Evolutionary conservation across 2,329 filamentous ascomycete genomes (phyloP).

Genomic region (Talaromyces verruculosus): DNA sequence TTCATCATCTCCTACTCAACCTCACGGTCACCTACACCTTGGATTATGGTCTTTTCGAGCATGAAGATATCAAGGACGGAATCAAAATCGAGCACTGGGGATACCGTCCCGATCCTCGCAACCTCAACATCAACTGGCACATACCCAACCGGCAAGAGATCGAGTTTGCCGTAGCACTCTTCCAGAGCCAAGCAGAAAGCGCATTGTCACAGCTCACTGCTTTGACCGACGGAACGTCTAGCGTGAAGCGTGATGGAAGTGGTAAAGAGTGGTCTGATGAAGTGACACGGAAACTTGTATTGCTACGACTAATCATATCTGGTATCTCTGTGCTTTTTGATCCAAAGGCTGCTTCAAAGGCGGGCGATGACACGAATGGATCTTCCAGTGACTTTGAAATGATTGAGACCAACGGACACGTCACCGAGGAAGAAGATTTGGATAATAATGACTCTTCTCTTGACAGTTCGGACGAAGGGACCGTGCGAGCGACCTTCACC

Average conservation of each 20-base stretch:
- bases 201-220: slow-evolving; percentile 73
- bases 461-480: slow-evolving; percentile 58
- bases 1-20: slow-evolving; percentile 93
- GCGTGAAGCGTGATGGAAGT: slow-evolving; percentile 85
- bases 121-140: slow-evolving; percentile 89
- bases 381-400: slow-evolving; percentile 49
- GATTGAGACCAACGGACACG: slow-evolving; percentile 41
- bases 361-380: slow-evolving; percentile 45
- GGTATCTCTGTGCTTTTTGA: slow-evolving; percentile 90
- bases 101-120: slow-evolving; percentile 67
- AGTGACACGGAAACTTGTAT: slow-evolving; percentile 82
- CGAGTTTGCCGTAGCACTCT: slow-evolving; percentile 84
- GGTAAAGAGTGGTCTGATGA: slow-evolving; percentile 99
- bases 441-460: slow-evolving; percentile 49
- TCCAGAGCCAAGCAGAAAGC: slow-evolving; percentile 75
- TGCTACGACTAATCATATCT: slow-evolving; percentile 83
- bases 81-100: slow-evolving; percentile 83
- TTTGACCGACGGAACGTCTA: slow-evolving; percentile 77
- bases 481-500: slow-evolving; percentile 76
- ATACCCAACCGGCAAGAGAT: slow-evolving; percentile 76
- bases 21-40: slow-evolving; percentile 91
- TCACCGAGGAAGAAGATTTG: slow-evolving; percentile 27
- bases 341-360: slow-evolving; percentile 66
- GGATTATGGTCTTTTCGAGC: slow-evolving; percentile 84
- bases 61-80: slow-evolving; percentile 68